These are phyloP conservation scores for Schizonepeta tenuifolia DNA, from an alignment of 257 asterid genomes.

Conservation along the genomic window DNA sequence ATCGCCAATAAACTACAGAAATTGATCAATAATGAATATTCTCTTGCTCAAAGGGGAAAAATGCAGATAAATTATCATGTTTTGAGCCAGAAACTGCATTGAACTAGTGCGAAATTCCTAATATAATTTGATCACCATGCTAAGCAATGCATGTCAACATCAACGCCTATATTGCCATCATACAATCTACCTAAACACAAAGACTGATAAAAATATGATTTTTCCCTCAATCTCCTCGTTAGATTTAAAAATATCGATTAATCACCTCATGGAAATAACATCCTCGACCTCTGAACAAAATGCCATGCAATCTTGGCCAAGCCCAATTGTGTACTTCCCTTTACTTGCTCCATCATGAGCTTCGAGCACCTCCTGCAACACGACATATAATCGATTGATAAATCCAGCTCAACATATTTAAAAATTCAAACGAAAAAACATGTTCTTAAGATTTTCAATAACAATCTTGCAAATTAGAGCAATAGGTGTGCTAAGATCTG, in stretches of 20 bases:
- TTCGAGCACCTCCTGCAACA: conserved; percentile 81
- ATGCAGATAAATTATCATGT: conserved; percentile 6
- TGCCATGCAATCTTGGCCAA: conserved; percentile 99
- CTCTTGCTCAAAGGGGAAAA: background rate
- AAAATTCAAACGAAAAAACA: background rate
- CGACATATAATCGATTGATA: conserved; percentile 19
- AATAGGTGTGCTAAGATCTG: conserved; percentile 36
- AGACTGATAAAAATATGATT: background rate
- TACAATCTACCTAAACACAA: conserved; percentile 14
- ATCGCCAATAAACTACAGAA: conserved; percentile 11
- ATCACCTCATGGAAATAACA: conserved; percentile 97
- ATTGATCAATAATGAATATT: conserved; percentile 12
- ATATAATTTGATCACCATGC: conserved; percentile 14
- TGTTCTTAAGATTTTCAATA: background rate
- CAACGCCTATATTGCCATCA: background rate
- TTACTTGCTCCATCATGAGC: conserved; percentile 99
- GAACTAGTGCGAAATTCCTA: background rate
- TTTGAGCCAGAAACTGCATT: background rate
- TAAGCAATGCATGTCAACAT: conserved; percentile 10
- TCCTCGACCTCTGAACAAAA: conserved; percentile 97
- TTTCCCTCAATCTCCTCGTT: conserved; percentile 3
- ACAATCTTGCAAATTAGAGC: background rate
- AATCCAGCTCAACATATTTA: background rate
- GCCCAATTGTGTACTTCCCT: conserved; percentile 99
- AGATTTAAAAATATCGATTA: background rate